Percentiles rank a stretch among this genome's conserved stretches.
Evolutionary conservation across 2,329 filamentous ascomycete species (phyloP).

Genomic region (Microsporum audouinii): DNA sequence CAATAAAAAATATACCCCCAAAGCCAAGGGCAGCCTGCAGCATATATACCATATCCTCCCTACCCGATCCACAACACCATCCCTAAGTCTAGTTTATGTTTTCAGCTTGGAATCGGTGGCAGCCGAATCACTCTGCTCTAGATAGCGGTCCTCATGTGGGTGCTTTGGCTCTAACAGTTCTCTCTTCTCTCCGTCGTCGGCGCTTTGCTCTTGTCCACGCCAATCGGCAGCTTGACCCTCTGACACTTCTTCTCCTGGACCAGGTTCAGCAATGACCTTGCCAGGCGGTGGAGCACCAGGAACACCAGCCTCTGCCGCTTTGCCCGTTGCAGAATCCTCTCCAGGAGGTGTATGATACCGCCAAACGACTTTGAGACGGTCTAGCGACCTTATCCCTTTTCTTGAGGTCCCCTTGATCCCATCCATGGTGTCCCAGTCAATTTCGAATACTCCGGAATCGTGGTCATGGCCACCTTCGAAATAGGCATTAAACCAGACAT

Average conservation of each 20-base stretch:
- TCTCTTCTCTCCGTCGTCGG: background rate
- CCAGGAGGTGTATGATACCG: conserved; percentile 33
- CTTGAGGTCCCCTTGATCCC: conserved; percentile 81
- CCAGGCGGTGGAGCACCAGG: conserved; percentile 15
- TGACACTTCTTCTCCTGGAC: conserved; percentile 54
- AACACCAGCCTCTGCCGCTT: conserved; percentile 12
- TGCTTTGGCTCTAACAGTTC: background rate
- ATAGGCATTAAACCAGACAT: conserved; percentile 93
- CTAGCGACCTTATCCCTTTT: conserved; percentile 72
- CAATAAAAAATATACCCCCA: background rate
- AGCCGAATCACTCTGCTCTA: background rate
- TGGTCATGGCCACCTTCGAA: conserved; percentile 73
- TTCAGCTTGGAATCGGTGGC: background rate
- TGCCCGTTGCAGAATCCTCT: conserved; percentile 9
- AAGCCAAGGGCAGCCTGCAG: background rate
- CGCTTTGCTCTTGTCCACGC: conserved; percentile 43
- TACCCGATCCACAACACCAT: background rate
- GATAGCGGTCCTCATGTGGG: background rate
- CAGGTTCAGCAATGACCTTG: conserved; percentile 53
- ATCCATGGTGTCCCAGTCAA: conserved; percentile 71
- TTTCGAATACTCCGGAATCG: conserved; percentile 58
- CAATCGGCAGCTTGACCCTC: conserved; percentile 64
- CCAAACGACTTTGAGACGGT: conserved; percentile 80
- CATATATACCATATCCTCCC: background rate
- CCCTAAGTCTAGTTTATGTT: background rate